Evolutionary conservation across 192 early-diverging fungal genomes (phyloP), one percentile per base, ranked within the genome.

Genomic region (Coemansia umbellata): DNA sequence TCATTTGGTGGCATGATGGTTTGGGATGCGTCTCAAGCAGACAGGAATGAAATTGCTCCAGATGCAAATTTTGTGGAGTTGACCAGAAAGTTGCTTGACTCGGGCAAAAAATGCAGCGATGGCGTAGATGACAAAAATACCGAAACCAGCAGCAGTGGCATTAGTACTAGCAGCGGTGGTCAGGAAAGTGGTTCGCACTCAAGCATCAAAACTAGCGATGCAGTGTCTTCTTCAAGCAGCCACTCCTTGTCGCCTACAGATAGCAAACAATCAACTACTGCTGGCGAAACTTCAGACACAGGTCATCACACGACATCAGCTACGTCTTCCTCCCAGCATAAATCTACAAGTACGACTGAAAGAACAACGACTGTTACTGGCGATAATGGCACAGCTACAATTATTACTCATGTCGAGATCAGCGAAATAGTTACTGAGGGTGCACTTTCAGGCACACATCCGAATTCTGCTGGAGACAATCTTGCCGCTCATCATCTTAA

Each of bases 21-120:
- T 47, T 90, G 87, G 87, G 87, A 90, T 60, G 79, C 80, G 0
- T 86, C 85, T 21, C 85, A 86, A 54, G 65, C 84, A 1, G 82
- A 80, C 40, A 57, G 30, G 9, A 85, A 85, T 47, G 39, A 62
- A 0, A 47, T 64, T 15, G 9, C 42, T 0, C 35, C 55, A 3
- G 61, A 60, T 10, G 17, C 33, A 9, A 45, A 61, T 1, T 66
- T 62, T 60, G 63, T 57, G 3, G 50, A 54, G 13, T 30, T 63
- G 39, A 45, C 48, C n/a, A 47, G 59, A n/a, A 52, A 31, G 22
- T 10, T 74, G 55, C 59, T 74, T 1, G 63, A 74, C 19, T 53
- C 63, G 10, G 63, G 42, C 40, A 58, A 53, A 35, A 66, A 66
- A 37, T 66, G 63, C 47, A 58, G 43, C 1, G 69, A 73, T 14